A percentile compares a stretch with the other conserved stretches of the same genome.
phyloP scores from a whole-genome alignment of 129 eudicot genomes.

The Arctium minus region DNA sequence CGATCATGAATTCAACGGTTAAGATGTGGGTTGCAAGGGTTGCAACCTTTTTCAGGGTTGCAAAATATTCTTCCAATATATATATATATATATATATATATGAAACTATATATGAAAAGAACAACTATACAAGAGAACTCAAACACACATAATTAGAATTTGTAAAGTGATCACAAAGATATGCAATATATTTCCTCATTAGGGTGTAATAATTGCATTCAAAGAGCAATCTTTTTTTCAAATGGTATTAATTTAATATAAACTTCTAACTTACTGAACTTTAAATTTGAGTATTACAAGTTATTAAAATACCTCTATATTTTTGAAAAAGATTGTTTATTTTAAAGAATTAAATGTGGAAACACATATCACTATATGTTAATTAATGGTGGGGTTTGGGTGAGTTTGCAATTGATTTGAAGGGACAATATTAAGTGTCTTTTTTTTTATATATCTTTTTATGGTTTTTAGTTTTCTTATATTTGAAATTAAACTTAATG shows the following conservation, averaged over 20 bases:
- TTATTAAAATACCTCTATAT: not conserved
- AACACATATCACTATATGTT: constrained; percentile 10
- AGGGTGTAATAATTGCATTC: not conserved
- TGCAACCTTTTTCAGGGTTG: too few relatives aligned
- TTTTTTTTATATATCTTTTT: not conserved
- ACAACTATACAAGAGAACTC: too few relatives aligned
- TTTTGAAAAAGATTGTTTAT: not conserved
- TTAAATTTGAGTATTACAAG: not conserved
- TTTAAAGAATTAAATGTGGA: not conserved
- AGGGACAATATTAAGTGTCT: constrained; percentile 13
- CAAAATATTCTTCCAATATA: too few relatives aligned
- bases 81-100: too few relatives aligned
- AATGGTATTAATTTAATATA: not conserved
- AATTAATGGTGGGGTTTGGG: constrained; percentile 14
- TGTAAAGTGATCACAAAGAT: not conserved
- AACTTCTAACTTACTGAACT: not conserved
- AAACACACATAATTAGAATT: not conserved
- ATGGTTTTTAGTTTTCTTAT: not conserved
- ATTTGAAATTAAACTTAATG: not conserved
- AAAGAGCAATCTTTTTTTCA: not conserved
- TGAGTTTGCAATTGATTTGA: not conserved
- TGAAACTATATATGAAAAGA: too few relatives aligned
- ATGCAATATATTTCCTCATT: not conserved
- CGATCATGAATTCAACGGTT: too few relatives aligned
- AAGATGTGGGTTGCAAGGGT: too few relatives aligned